Evolutionary conservation across 2,329 filamentous ascomycete genomes (phyloP).

Genomic region (Colletotrichum somersetense): DNA sequence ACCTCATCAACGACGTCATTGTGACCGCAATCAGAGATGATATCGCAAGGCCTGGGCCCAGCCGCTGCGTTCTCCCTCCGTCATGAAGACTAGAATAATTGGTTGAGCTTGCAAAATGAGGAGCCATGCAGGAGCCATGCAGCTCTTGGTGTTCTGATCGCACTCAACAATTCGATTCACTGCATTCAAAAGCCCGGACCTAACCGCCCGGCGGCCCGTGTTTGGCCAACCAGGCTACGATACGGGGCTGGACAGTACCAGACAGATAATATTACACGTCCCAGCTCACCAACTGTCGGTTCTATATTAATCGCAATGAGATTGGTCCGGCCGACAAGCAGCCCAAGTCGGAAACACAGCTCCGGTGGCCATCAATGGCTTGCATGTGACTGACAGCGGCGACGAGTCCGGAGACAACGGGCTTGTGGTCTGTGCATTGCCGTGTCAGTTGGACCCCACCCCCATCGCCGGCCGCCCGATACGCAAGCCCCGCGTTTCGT

Average conservation of each 20-base stretch:
- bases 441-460: neutral
- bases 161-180: slow-evolving; percentile 6
- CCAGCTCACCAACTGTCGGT: neutral
- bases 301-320: neutral
- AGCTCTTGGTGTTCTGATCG: neutral
- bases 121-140: slow-evolving; percentile 5
- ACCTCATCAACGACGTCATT: slow-evolving; percentile 42
- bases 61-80: slow-evolving; percentile 1
- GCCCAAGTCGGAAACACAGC: neutral
- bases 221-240: neutral
- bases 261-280: neutral
- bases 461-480: neutral
- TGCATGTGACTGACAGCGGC: slow-evolving; percentile 10
- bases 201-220: slow-evolving; percentile 4
- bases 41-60: slow-evolving; percentile 29
- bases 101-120: neutral
- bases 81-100: slow-evolving; percentile 5
- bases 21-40: slow-evolving; percentile 32
- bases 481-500: neutral
- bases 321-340: neutral
- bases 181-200: slow-evolving; percentile 5
- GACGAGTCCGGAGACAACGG: neutral
- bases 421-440: slow-evolving; percentile 23
- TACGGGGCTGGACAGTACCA: neutral
- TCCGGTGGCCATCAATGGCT: slow-evolving; percentile 3